phyloP scores from a whole-genome alignment of 2,329 filamentous ascomycete genomes.

The Apiospora rasikravindrae region DNA sequence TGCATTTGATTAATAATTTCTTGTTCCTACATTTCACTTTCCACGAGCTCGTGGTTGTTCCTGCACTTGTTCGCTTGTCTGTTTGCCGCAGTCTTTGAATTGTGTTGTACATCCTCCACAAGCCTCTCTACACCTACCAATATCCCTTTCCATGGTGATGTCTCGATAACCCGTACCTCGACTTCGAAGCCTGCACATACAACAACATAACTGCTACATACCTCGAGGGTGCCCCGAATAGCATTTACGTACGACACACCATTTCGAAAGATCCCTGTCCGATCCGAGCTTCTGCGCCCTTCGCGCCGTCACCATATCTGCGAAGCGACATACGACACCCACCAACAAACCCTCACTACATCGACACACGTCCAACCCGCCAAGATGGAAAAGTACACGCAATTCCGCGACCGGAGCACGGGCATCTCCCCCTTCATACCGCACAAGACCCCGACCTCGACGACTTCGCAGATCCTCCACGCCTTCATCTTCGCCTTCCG shows the following conservation, averaged over 20 bases:
- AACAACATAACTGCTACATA: not conserved
- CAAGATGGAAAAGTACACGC: conserved; percentile 91
- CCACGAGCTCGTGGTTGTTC: not conserved
- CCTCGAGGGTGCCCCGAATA: not conserved
- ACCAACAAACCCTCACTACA: not conserved
- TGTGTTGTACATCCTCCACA: not conserved
- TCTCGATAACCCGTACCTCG: not conserved
- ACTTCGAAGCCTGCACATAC: not conserved
- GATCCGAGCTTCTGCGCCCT: not conserved
- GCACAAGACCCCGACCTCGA: conserved; percentile 67
- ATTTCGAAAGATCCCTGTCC: no score
- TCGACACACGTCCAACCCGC: not conserved
- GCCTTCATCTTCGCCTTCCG: conserved; percentile 79
- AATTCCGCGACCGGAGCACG: conserved; percentile 90
- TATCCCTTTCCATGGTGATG: not conserved
- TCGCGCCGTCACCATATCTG: not conserved
- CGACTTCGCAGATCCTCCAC: conserved; percentile 68
- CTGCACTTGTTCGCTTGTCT: not conserved
- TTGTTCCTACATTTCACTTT: not conserved
- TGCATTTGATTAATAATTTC: not conserved
- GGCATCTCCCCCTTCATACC: conserved; percentile 97
- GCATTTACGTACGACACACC: not conserved
- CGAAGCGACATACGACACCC: not conserved
- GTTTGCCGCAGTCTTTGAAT: not conserved
- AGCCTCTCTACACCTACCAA: not conserved